Base-by-base conservation (phyloP, 2,329 filamentous ascomycete species). In the Colletotrichum higginsianum region DNA sequence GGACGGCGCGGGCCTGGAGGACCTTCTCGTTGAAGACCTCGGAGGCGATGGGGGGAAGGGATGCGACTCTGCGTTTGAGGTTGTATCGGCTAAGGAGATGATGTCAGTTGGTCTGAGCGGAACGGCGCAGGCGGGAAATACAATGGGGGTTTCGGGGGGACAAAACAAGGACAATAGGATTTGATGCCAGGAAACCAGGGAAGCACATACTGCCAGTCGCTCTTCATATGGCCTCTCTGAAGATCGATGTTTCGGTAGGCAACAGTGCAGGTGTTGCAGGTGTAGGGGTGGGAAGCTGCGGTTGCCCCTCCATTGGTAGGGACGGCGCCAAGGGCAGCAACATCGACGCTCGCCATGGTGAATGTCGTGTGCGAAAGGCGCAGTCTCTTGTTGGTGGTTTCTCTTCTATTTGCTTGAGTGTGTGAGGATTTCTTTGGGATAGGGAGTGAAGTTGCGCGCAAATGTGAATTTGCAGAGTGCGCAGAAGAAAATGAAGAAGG, bases 241-340 rank as follows among this genome's bases (percentile, higher is more conserved):
- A 97, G 88, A 80, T 98, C 96, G 81, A 94, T 95, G 80, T 94
- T 95, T 75, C 96, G 92, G 84, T 98, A 99, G 63, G 96, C 96
- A 77, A 99, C 95, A 81, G 98, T 94, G 80, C 96, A 99, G 70
- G 95, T 96, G 83, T 98, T 99, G 90, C 96, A 99, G 67, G 96
- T 98, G 84, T 96, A 99, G 2, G 96, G 96, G 80, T 98, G 94
- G 35, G 92, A 87, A 42, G 88, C 78, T 50, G 65, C 65, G 18
- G 84, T 77, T 9, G 80, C 81, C 74, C 78, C 79, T 66, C 77
- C 77, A 57, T 76, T 75, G 40, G 77, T 75, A 35, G 65, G 60
- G 62, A 61, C 56, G 44, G 52, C 44, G 38, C 71, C 73, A 18
- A 74, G 67, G 26, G 71, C 65, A 66, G 73, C 73, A 57, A 74